phyloP scores from a whole-genome alignment of 129 eudicot genomes.

The Mikania micrantha region DNA sequence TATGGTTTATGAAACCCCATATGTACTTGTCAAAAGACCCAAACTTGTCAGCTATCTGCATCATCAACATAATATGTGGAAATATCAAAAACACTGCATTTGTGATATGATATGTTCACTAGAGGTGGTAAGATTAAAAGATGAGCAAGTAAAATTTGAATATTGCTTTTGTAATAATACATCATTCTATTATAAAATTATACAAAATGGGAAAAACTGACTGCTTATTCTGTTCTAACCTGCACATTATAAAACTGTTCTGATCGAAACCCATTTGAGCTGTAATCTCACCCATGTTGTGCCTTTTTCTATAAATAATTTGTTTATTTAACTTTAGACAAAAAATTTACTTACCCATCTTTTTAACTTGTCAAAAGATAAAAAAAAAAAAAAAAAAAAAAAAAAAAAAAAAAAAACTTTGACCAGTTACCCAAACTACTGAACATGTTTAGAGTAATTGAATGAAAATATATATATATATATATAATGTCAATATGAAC shows the following conservation, averaged over 20 bases:
- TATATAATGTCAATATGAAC: no score
- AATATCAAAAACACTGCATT: background rate
- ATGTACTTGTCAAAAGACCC: slow-evolving; percentile 89
- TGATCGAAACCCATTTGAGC: background rate
- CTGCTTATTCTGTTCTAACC: background rate
- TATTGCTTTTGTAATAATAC: background rate
- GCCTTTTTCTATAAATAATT: background rate
- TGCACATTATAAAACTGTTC: background rate
- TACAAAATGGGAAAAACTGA: background rate
- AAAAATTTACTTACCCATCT: background rate
- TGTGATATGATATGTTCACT: background rate
- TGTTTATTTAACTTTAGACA: no score
- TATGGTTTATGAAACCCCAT: slow-evolving; percentile 87
- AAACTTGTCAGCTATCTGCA: slow-evolving; percentile 68
- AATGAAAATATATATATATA: no score
- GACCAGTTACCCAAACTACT: background rate
- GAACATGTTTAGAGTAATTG: no score
- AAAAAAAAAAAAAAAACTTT: no score
- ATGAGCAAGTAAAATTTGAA: no score
- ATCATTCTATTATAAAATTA: background rate
- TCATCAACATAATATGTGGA: slow-evolving; percentile 2
- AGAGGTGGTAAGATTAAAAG: background rate
- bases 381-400: no score
- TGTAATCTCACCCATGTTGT: background rate
- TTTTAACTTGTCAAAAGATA: no score